Conservation (phyloP, 345 rosid genomes). For the Citrus australasica region DNA sequence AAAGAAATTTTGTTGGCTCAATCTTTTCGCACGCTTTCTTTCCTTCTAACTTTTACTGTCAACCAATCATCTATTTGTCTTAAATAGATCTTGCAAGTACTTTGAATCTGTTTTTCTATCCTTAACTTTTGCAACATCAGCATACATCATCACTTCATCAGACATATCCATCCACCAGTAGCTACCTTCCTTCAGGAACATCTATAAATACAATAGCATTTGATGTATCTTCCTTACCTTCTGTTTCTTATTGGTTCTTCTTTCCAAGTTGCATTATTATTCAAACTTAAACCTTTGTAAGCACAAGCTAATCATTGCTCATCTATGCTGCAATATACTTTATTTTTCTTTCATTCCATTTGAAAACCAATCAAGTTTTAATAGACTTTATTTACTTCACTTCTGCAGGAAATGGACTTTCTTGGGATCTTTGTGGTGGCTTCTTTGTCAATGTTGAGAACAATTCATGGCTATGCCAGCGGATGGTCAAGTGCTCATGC, state of each 20-base stretch:
- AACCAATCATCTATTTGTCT: slow-evolving; percentile 8
- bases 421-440: slow-evolving; percentile 25
- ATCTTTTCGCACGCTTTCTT: not conserved
- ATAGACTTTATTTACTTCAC: not conserved
- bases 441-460: slow-evolving; percentile 30
- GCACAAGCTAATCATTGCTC: slow-evolving; percentile 9
- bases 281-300: not conserved
- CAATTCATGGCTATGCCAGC: slow-evolving; percentile 27
- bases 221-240: slow-evolving; percentile 2
- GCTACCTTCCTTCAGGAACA: not conserved
- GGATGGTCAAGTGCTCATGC: slow-evolving; percentile 39
- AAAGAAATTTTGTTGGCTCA: slow-evolving; percentile 10
- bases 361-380: not conserved
- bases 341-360: not conserved
- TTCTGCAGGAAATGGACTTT: slow-evolving; percentile 35
- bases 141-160: not conserved
- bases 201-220: slow-evolving; percentile 22
- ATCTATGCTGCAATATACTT: not conserved
- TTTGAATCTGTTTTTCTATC: not conserved
- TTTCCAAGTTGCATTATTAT: slow-evolving; percentile 6
- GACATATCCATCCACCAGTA: not conserved
- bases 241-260: not conserved
- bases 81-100: not conserved
- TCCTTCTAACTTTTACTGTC: slow-evolving; percentile 6
- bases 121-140: slow-evolving; percentile 10